Evolutionary conservation across 345 rosid genomes (phyloP).

Genomic region (Gossypium raimondii): DNA sequence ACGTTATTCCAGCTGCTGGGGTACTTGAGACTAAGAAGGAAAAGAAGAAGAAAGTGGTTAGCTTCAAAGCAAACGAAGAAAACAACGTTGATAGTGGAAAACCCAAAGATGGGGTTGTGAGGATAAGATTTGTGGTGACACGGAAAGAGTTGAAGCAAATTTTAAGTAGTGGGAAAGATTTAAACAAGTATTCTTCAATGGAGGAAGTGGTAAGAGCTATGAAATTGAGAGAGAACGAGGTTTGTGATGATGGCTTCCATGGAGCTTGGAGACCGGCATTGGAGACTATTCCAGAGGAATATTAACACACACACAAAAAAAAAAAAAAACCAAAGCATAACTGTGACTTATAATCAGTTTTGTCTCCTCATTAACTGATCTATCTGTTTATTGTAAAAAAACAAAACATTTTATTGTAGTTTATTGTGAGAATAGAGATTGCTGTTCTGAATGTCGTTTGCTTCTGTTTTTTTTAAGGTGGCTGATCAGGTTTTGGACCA

Average conservation of each 20-base stretch:
- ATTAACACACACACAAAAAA: background rate
- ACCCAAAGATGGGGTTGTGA: conserved; percentile 30
- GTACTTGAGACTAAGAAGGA: conserved; percentile 3
- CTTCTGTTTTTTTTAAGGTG: no score
- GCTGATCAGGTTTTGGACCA: background rate
- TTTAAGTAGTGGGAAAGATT: conserved; percentile 30
- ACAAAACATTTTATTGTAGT: background rate
- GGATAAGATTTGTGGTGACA: conserved; percentile 57
- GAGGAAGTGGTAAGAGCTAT: conserved; percentile 42
- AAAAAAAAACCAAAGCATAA: background rate
- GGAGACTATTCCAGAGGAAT: conserved; percentile 62
- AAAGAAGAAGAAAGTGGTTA: conserved; percentile 25
- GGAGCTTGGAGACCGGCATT: conserved; percentile 50
- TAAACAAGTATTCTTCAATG: conserved; percentile 24
- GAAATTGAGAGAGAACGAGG: conserved; percentile 32
- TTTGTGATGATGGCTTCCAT: background rate
- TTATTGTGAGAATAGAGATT: background rate
- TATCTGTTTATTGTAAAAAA: background rate
- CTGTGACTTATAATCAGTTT: background rate
- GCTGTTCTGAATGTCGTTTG: background rate
- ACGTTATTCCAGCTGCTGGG: background rate
- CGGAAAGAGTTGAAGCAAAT: conserved; percentile 56
- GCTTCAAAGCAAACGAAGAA: conserved; percentile 25
- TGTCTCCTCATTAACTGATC: background rate
- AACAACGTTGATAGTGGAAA: conserved; percentile 6